Base-by-base conservation (phyloP, 208 protist genomes). In the Leptomonas pyrrhocoris region DNA sequence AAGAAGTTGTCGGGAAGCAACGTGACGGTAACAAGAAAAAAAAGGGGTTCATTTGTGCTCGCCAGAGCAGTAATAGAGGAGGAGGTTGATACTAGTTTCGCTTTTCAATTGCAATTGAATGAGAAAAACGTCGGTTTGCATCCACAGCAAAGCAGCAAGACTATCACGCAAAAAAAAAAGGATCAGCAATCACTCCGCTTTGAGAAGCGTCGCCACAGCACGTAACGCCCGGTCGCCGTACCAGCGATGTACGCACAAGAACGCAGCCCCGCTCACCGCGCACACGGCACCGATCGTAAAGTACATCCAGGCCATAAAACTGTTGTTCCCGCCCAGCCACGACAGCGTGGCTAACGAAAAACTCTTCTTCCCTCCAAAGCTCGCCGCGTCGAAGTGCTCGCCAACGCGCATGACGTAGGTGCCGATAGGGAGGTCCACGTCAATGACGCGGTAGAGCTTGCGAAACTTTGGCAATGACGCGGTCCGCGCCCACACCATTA, bases 401-500 rank as follows among this genome's bases (percentile, higher is more conserved):
- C 82, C 56, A 27, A 99, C 85, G 15, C 70, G 53, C 81, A 99
- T 89, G 2, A 76, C 65, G 83, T 99, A 99, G 34, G 23, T 82
- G 21, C 98, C 98, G 9, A 88, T 56, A 1, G 38, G 6, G 3
- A 99, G 75, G 51, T 94, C 85, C 15, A 66, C 53, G 48, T 94
- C 67, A 49, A 99, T 97, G 46, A 94, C 84, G 40, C 97, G 86
- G 79, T 98, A 97, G n/a, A 99, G 94, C 84, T 99, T 99, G 38
- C 96, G 93, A 80, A 99, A 99, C 28, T 70, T 96, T 31, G 98
- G 97, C 25, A 99, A 74, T 19, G 90, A 96, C 11, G 98, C 97
- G 9, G 90, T 87, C 34, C 98, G 89, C 81, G 99, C 98, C 98
- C 99, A 99, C 50, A 99, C 98, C 68, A 99, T 98, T 38, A 99